Evolutionary conservation across 2,329 filamentous ascomycete species (phyloP).

Genomic region (Fusarium kyushuense): DNA sequence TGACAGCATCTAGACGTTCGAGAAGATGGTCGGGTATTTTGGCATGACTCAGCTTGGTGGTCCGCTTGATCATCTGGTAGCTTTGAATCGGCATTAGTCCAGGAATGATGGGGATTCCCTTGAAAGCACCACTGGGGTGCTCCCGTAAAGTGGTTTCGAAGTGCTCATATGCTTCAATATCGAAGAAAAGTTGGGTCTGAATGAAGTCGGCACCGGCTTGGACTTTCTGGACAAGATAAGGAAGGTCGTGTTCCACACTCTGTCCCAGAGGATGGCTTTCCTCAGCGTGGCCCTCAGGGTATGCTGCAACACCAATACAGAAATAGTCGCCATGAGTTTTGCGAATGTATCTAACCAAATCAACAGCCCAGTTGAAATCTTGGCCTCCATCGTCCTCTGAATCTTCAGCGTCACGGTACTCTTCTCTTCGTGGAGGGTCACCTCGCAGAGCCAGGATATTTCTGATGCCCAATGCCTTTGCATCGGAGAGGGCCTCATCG

Average conservation of each 20-base stretch:
- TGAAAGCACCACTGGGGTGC: slow-evolving; percentile 87
- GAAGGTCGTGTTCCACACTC: slow-evolving; percentile 82
- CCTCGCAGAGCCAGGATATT: slow-evolving; percentile 94
- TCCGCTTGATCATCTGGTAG: slow-evolving; percentile 94
- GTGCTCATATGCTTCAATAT: slow-evolving; percentile 81
- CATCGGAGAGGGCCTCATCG: slow-evolving; percentile 90
- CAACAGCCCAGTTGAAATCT: slow-evolving; percentile 89
- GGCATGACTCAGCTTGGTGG: slow-evolving; percentile 94
- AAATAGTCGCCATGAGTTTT: slow-evolving; percentile 92
- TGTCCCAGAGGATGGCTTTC: slow-evolving; percentile 82
- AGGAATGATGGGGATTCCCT: slow-evolving; percentile 88
- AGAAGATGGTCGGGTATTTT: slow-evolving; percentile 79
- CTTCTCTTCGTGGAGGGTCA: slow-evolving; percentile 88
- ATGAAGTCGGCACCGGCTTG: slow-evolving; percentile 95
- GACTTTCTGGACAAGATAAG: slow-evolving; percentile 90
- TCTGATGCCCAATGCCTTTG: slow-evolving; percentile 88
- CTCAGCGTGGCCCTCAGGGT: slow-evolving; percentile 95
- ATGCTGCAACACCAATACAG: slow-evolving; percentile 92
- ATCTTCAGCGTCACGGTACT: slow-evolving; percentile 76
- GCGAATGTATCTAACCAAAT: slow-evolving; percentile 90
- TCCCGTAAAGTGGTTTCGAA: slow-evolving; percentile 83
- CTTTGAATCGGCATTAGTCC: slow-evolving; percentile 98
- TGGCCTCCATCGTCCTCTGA: slow-evolving; percentile 73
- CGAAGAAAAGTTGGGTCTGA: slow-evolving; percentile 98
- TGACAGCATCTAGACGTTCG: slow-evolving; percentile 76